Evolutionary conservation across 1,284 basidiomycete genomes (phyloP), one percentile per base, ranked within the genome.

Genomic region (Sparassis latifolia): DNA sequence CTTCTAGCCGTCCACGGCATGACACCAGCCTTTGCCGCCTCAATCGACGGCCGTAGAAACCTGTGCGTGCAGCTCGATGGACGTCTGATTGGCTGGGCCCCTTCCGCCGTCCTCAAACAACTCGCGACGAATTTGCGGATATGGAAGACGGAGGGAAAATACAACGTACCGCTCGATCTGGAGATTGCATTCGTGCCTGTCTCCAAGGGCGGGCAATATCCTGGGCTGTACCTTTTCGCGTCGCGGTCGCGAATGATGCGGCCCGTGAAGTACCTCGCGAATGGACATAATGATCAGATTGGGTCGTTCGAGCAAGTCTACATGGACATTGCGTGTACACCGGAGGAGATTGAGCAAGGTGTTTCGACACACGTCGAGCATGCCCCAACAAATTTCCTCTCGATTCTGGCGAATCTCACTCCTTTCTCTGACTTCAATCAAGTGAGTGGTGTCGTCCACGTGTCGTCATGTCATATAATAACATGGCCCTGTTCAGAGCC

Each of bases 301-400:
- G 97, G 97, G 2, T 83, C 96, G 2, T 99, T 99, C 61, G 97
- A 99, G 70, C 97, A 99, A 71, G 97, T 99, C 7, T 99, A 99
- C 69, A 95, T 99, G 89, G 92, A 99, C 66, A 91, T 99, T 63
- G 96, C 97, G 0, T 89, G 93, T 65, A 91, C 84, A 49, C 86
- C 85, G 3, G 86, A 89, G 59, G 97, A 98, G 67, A 86, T 98
- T 47, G 91, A 97, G 58, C 70, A 76, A 44, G 84, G 79, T 12
- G 76, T 92, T 3, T 89, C 92, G 5, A 87, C 88, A 1, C 97
- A 99, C 68, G 86, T 97, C 48, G 97, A 99, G 70, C 86, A 94
- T 61, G 80, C 91, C 44, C 92, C 97, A 3, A 98, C 97, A 3
- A 95, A 93, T 67, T 95, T 99, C 69, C 74, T 99, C 52, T 97